These are phyloP conservation scores for Lasiodiplodia sp. DNA, from an alignment of 2,329 filamentous ascomycete species.

Conservation along the genomic window DNA sequence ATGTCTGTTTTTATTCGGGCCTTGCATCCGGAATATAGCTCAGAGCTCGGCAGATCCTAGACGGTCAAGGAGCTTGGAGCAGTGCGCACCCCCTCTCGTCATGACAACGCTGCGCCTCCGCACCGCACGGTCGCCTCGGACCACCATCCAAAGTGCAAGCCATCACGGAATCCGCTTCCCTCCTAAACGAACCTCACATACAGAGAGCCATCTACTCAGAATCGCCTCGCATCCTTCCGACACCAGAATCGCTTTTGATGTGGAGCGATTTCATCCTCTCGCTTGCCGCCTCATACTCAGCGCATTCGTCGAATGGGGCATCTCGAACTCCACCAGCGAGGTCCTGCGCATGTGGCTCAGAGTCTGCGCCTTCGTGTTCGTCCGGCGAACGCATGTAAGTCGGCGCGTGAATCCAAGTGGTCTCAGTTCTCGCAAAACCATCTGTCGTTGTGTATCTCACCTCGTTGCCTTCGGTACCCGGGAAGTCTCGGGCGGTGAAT, in stretches of 20 bases:
- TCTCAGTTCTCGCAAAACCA: constrained; percentile 52
- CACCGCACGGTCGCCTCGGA: constrained; percentile 14
- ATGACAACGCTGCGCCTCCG: constrained; percentile 20
- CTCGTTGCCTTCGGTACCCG: constrained; percentile 50
- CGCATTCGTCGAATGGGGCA: constrained; percentile 10
- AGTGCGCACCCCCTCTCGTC: neutral
- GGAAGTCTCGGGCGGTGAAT: constrained; percentile 47
- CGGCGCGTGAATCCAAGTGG: constrained; percentile 56
- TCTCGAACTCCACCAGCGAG: constrained; percentile 1
- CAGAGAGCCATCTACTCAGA: neutral
- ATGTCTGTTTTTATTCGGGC: neutral
- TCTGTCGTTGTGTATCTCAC: constrained; percentile 49
- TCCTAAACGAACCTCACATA: neutral
- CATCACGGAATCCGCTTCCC: neutral
- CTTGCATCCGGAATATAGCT: constrained; percentile 3
- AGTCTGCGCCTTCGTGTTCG: neutral
- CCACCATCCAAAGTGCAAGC: neutral
- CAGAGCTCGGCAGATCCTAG: constrained; percentile 4
- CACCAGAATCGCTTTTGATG: neutral
- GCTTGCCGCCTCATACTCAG: neutral
- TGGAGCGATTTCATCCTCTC: neutral
- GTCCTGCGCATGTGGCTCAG: neutral
- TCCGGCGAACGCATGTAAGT: constrained; percentile 31
- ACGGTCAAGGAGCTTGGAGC: constrained; percentile 23
- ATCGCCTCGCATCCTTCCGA: neutral